Evolutionary conservation across 352 stramenopile species (phyloP).

Genomic region (Sclerospora graminicola): DNA sequence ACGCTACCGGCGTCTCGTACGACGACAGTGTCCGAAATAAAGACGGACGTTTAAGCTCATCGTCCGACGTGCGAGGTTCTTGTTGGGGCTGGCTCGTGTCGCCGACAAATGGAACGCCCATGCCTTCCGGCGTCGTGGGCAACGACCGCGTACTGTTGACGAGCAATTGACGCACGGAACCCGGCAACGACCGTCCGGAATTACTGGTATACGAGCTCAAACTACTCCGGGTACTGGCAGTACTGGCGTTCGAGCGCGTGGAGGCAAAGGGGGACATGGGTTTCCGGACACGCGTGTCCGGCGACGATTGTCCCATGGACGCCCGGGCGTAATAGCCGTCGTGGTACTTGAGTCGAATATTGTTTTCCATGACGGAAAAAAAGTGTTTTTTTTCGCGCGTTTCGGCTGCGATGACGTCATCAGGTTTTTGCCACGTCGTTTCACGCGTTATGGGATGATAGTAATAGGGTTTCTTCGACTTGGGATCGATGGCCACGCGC

Average conservation of each 20-base stretch:
- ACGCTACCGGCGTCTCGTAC: constrained; percentile 61
- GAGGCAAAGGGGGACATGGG: constrained; percentile 19
- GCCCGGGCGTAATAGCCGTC: constrained; percentile 46
- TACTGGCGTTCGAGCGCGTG: constrained; percentile 29
- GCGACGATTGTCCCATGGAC: constrained; percentile 14
- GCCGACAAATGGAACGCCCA: constrained; percentile 9
- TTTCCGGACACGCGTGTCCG: constrained; percentile 13
- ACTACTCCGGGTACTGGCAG: constrained; percentile 25
- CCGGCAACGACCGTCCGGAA: constrained; percentile 16
- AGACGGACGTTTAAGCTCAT: constrained; percentile 33
- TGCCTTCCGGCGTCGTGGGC: constrained; percentile 35
- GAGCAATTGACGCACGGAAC: constrained; percentile 17
- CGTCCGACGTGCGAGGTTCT: constrained; percentile 25
- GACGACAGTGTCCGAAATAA: constrained; percentile 71
- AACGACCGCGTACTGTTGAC: constrained; percentile 28
- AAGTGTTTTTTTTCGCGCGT: constrained; percentile 81
- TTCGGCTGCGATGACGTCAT: constrained; percentile 64
- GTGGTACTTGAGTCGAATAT: constrained; percentile 87
- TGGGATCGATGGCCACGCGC: constrained; percentile 69
- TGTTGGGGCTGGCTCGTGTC: constrained; percentile 25
- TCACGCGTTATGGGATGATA: constrained; percentile 93
- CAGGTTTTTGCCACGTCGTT: constrained; percentile 96
- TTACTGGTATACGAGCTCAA: constrained; percentile 18
- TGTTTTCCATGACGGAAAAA: constrained; percentile 94
- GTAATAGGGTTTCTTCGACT: constrained; percentile 92